Evolutionary conservation across 441 rosid species (phyloP), one percentile per base, ranked within the genome.

Genomic region (Caryocar brasiliense): DNA sequence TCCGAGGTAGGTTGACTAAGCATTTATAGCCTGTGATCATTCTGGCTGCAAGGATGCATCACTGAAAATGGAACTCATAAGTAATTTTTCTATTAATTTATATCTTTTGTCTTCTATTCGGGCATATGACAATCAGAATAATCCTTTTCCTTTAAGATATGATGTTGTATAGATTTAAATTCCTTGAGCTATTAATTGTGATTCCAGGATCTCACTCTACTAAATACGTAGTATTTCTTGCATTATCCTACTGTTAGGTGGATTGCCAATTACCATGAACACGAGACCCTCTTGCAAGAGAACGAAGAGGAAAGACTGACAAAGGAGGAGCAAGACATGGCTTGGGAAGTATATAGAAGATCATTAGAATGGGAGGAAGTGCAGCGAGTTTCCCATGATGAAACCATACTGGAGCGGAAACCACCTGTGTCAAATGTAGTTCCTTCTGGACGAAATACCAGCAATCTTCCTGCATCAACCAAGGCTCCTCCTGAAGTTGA

Each of bases 321-420:
- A 0, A 93, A 93, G 76, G 99, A 93, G 75, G 99, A 93, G 68
- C 88, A 93, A 67, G 99, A 93, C 73, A 84, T 84, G 92, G 99
- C 99, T 25, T 93, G 99, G 99, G 99, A 93, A 79, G 93, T 93
- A 19, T 85, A 73, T 45, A 73, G 51, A 50, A 81, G 69, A 70
- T 65, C 94, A 17, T 48, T 89, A 37, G 86, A 84, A 50, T 89
- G 96, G 96, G 93, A 86, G 59, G 95, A 93, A 74, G 97, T 93
- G 62, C 97, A 80, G 25, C 80, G 88, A 3, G 84, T 72, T 34
- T 61, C 96, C 19, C 36, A 71, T 12, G 83, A 68, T 18, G 96
- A 82, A 58, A 46, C 91, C 36, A 52, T 73, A 17, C 29, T 42
- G 2, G 78, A 75, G 33, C 68, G 51, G 20, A 77, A 66, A 47